Evolutionary conservation across 2,329 filamentous ascomycete genomes (phyloP).

Genomic region (Penicillium sp.): DNA sequence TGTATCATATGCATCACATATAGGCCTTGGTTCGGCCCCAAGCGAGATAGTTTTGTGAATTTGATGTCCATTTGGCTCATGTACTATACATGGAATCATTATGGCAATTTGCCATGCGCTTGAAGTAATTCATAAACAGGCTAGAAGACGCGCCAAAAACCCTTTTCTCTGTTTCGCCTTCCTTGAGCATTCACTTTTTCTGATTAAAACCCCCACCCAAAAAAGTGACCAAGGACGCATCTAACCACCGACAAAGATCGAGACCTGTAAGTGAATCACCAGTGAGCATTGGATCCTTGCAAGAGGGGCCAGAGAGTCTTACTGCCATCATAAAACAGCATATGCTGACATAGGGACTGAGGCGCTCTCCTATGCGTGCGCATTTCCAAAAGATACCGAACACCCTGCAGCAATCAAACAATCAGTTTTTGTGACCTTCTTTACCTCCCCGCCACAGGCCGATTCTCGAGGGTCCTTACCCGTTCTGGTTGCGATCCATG

Average conservation of each 20-base stretch:
- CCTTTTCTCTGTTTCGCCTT: background rate
- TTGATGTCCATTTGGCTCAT: constrained; percentile 20
- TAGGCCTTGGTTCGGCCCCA: constrained; percentile 5
- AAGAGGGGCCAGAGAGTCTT: constrained; percentile 29
- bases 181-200: background rate
- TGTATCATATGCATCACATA: constrained; percentile 9
- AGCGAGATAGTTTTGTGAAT: constrained; percentile 1
- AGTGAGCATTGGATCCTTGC: background rate
- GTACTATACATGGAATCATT: constrained; percentile 32
- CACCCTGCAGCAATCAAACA: constrained; percentile 50
- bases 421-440: background rate
- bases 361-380: constrained; percentile 83
- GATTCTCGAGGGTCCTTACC: constrained; percentile 55
- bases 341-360: constrained; percentile 94
- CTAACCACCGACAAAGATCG: constrained; percentile 40
- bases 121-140: constrained; percentile 6
- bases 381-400: constrained; percentile 95
- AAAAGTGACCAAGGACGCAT: background rate
- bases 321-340: constrained; percentile 95
- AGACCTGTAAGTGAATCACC: constrained; percentile 13
- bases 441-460: background rate
- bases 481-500: constrained; percentile 90
- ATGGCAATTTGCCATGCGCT: constrained; percentile 18
- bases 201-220: background rate
- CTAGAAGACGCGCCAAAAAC: background rate